These are phyloP conservation scores for Petunia axillaris DNA, from an alignment of 257 asterid genomes.

Conservation along the genomic window DNA sequence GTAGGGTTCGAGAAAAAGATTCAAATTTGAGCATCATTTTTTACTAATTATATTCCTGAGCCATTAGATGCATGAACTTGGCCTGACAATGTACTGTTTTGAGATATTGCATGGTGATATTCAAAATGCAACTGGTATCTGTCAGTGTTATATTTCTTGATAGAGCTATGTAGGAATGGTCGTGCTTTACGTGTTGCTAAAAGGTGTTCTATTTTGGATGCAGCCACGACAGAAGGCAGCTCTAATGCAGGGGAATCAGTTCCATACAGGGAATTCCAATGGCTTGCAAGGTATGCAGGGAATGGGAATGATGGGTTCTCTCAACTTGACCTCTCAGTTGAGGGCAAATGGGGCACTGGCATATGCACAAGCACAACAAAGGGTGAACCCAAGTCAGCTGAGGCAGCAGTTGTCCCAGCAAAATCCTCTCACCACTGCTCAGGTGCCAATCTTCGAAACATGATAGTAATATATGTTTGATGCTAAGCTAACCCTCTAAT, in stretches of 20 bases:
- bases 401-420: constrained; percentile 82
- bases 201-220: constrained; percentile 39
- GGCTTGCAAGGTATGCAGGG: constrained; percentile 79
- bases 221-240: constrained; percentile 89
- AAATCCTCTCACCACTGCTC: constrained; percentile 61
- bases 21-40: background rate
- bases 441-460: constrained; percentile 48
- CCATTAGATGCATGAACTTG: constrained; percentile 11
- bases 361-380: constrained; percentile 54
- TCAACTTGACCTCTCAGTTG: constrained; percentile 68
- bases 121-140: background rate
- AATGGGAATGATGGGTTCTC: constrained; percentile 73
- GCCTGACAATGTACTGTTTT: background rate
- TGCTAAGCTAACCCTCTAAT: constrained; percentile 5
- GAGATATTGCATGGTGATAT: background rate
- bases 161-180: background rate
- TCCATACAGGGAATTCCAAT: constrained; percentile 71
- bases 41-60: background rate
- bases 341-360: constrained; percentile 65
- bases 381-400: constrained; percentile 62
- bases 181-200: constrained; percentile 33
- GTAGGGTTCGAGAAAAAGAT: background rate
- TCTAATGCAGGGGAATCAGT: constrained; percentile 78
- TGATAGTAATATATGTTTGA: background rate
- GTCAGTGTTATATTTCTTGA: constrained; percentile 21